Base-by-base conservation (phyloP, 2,329 filamentous ascomycete genomes). In the Colletotrichum sp. region DNA sequence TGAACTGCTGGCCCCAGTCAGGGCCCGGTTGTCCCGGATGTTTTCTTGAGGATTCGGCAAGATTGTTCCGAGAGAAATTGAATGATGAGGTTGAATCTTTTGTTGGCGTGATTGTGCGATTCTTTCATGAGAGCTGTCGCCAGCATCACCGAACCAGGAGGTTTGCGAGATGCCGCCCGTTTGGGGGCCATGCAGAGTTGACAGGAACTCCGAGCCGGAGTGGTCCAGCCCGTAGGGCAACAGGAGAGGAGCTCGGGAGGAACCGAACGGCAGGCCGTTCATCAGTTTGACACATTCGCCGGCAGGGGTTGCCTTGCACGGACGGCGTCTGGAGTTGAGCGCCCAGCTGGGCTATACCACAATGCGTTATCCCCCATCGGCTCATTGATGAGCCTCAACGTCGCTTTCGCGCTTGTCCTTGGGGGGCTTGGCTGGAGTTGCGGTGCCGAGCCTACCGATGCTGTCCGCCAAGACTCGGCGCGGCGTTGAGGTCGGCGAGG, bases 221-320 rank as follows among this genome's bases (percentile, higher is more conserved):
- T 69, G 71, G 18, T 24, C 57, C 59, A 21, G 28, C 55, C 55
- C 28, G 57, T 57, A 75, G 32, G 70, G 43, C 39, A 26, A 15
- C 26, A 24, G 18, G 18, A 48, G n/a, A 43, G 36, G 39, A 48
- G 12, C 34, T 65, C 74, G 74, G 74, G 70, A 73, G 32, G 52
- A 39, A 18, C 73, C 70, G 73, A 68, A 36, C 30, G 24, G 39
- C 39, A 48, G n/a, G 43, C 43, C 18, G 63, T 63, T 48, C 70
- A 52, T 60, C 64, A 64, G 43, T 63, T 64, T 75, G 68, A 57
- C 68, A 72, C n/a, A 30, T 57, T 59, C 39, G 48, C 39, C 43
- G 32, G 21, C 74, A 74, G 59, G 74, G 70, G 74, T 60, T 3
- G 48, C 74, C 67, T 48, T 65, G 64, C 34, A 30, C 48, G 13